A percentile compares a stretch with the other conserved stretches of the same genome.
phyloP scores from a whole-genome alignment of 441 rosid genomes.

The Populus trichocarpa region DNA sequence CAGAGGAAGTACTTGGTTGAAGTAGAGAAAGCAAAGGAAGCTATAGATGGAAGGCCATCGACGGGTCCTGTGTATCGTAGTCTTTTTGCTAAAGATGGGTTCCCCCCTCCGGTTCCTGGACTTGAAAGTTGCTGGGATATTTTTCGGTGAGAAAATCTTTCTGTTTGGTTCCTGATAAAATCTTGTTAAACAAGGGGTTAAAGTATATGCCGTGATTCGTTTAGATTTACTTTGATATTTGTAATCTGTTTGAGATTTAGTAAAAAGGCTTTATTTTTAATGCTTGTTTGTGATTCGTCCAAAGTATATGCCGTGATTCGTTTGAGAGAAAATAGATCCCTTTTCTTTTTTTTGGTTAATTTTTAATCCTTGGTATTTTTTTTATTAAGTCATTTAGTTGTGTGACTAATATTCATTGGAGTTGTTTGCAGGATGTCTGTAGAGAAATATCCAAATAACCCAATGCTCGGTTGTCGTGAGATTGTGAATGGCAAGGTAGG shows the following conservation, averaged over 20 bases:
- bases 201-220: too few species aligned
- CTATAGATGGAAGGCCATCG: constrained; percentile 60
- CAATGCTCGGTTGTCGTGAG: constrained; percentile 81
- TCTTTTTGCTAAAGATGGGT: constrained; percentile 67
- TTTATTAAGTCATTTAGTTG: neutral
- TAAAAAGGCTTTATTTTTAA: neutral
- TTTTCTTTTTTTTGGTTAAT: neutral
- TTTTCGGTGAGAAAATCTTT: constrained; percentile 51
- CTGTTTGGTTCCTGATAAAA: constrained; percentile 22
- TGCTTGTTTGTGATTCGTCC: neutral
- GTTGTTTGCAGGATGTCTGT: constrained; percentile 53
- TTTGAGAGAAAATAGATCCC: neutral
- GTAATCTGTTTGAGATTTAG: too few species aligned
- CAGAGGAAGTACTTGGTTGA: constrained; percentile 49
- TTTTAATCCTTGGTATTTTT: neutral
- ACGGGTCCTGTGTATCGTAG: constrained; percentile 83
- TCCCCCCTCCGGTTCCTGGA: constrained; percentile 61
- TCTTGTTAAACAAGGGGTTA: neutral
- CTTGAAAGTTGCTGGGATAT: constrained; percentile 89
- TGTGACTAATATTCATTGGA: neutral
- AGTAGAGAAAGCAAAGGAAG: constrained; percentile 64
- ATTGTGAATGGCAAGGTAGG: constrained; percentile 67
- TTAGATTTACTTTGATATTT: too few species aligned
- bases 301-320: neutral
- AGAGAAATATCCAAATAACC: constrained; percentile 69